Evolutionary conservation across 306 rosid genomes (phyloP).

Genomic region (Morella rubra): DNA sequence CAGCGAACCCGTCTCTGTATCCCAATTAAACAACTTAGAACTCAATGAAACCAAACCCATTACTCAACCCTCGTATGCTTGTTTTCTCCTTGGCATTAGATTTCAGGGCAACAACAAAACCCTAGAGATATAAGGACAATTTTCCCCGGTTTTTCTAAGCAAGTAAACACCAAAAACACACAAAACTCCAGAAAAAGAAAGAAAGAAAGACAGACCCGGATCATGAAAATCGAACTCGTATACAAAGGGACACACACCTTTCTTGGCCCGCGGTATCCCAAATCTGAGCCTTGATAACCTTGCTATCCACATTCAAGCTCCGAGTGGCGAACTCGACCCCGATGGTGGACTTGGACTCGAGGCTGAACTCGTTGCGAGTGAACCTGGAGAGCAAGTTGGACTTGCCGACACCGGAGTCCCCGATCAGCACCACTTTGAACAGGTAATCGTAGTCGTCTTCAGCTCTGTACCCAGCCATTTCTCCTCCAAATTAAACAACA

Average conservation of each 20-base stretch:
- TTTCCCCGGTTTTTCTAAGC: not conserved
- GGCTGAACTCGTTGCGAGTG: slow-evolving; percentile 60
- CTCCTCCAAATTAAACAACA: not conserved
- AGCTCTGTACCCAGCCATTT: slow-evolving; percentile 58
- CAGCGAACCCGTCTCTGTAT: not conserved
- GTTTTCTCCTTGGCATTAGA: not conserved
- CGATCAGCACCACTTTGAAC: slow-evolving; percentile 55
- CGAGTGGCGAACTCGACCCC: slow-evolving; percentile 69
- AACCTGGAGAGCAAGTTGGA: slow-evolving; percentile 61
- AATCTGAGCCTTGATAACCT: slow-evolving; percentile 61
- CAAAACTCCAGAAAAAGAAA: not conserved
- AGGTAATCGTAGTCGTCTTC: slow-evolving; percentile 62
- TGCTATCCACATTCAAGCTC: slow-evolving; percentile 50
- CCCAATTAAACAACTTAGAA: slow-evolving; percentile 12
- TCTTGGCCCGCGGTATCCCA: slow-evolving; percentile 67
- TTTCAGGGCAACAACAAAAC: not conserved
- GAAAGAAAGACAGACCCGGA: slow-evolving; percentile 18
- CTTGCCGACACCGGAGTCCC: slow-evolving; percentile 57
- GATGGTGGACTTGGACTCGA: slow-evolving; percentile 61
- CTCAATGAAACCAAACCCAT: not conserved
- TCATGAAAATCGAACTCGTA: slow-evolving; percentile 5
- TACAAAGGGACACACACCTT: slow-evolving; percentile 29
- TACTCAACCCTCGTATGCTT: not conserved
- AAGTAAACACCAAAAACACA: slow-evolving; percentile 15
- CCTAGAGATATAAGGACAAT: not conserved